Base-by-base conservation (phyloP, 805 yeast species). In the Hanseniaspora meyeri region DNA sequence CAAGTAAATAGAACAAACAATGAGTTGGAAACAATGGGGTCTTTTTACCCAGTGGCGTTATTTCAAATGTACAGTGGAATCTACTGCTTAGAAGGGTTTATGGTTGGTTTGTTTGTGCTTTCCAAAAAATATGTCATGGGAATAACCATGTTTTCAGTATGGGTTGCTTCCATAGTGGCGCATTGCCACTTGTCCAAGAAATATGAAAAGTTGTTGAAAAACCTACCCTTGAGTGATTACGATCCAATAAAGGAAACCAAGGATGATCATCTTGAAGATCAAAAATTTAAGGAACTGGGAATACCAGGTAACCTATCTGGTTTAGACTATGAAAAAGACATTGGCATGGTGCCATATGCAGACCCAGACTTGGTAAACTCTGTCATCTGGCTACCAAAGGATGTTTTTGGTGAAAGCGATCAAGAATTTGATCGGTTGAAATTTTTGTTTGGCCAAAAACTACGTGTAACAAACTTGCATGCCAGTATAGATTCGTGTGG, bases 31-130 rank as follows among this genome's bases (percentile, higher is more conserved):
- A 81, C 87, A 0, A 70, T 73, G 62, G 96, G 96, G 0, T 74
- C 72, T 58, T 72, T 85, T 47, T 89, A 86, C 66, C 86, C 93
- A 1, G 72, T 73, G 2, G 95, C 95, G 0, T 68, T 89, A 19
- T 74, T 84, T 57, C 95, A 87, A 57, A 67, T 89, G 46, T 87
- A 85, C 63, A 74, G 85, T 0, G 97, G 97, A 0, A 70, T 89
- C 1, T 89, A 89, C 66, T 86, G 89, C 63, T 73, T 87, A 64
- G 95, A 89, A 63, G 72, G 83, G 39, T 85, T 90, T 60, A 68
- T 89, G 62, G 75, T 86, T 43, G 97, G 96, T 0, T 70, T 87
- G 10, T 82, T 87, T 62, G 77, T 86, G 43, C 67, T 85, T 16
- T 82, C 83, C 59, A 72, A 80, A 74, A 38, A 65, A 63, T 53